phyloP scores from a whole-genome alignment of 202 grass and related monocot species.

The Saccharum hybrid region DNA sequence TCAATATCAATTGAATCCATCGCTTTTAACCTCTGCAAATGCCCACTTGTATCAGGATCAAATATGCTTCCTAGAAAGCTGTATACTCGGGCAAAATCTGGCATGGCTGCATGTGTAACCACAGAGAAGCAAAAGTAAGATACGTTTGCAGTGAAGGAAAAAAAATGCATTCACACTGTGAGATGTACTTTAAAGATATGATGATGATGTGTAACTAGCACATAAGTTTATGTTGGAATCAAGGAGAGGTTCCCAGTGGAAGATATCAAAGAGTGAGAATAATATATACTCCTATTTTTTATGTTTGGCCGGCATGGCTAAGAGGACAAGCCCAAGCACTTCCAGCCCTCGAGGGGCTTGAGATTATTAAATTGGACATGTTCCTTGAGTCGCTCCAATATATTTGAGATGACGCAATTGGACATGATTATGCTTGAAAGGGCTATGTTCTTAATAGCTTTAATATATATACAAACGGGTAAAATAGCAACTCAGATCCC shows the following conservation, averaged over 20 bases:
- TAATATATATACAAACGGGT: background rate
- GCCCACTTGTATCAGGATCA: conserved; percentile 77
- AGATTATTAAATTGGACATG: background rate
- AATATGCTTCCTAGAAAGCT: conserved; percentile 87
- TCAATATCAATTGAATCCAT: conserved; percentile 92
- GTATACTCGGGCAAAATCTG: conserved; percentile 89
- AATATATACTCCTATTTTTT: no score
- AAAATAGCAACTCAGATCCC: background rate
- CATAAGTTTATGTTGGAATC: background rate
- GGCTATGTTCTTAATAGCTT: background rate
- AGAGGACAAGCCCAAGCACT: background rate
- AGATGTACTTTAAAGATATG: background rate
- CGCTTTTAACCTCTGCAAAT: conserved; percentile 85
- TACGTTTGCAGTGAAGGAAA: conserved; percentile 19
- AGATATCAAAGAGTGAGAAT: background rate
- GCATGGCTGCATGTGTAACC: conserved; percentile 61
- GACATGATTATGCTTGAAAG: background rate
- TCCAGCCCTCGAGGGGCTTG: background rate
- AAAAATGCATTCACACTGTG: background rate
- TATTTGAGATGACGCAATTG: background rate
- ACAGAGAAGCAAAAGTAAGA: conserved; percentile 41
- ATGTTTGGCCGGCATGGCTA: background rate
- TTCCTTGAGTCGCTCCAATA: conserved; percentile 14
- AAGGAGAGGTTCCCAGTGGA: background rate
- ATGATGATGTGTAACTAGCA: background rate